Percentiles rank a stretch among this genome's conserved stretches.
phyloP scores from a whole-genome alignment of 805 yeast genomes.

The Cyberlindnera americana region DNA sequence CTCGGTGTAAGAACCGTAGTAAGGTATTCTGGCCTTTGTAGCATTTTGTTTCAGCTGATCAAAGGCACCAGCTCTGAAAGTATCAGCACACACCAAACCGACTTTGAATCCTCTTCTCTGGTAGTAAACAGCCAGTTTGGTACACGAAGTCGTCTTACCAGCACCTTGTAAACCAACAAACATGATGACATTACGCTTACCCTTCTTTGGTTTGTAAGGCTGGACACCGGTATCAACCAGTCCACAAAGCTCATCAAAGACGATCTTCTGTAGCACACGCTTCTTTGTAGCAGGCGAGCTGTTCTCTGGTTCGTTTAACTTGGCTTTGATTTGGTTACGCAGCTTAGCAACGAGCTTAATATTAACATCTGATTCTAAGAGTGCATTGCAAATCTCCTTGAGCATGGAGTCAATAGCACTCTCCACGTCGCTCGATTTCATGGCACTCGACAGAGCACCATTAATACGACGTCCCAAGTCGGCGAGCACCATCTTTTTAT shows the following conservation, averaged over 20 bases:
- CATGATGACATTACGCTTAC: slow-evolving; percentile 80
- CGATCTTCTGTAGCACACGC: slow-evolving; percentile 81
- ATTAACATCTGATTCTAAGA: slow-evolving; percentile 92
- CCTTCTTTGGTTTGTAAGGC: slow-evolving; percentile 83
- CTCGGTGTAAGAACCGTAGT: slow-evolving; percentile 91
- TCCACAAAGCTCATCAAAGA: slow-evolving; percentile 86
- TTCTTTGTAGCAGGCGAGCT: slow-evolving; percentile 59
- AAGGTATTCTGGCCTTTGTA: slow-evolving; percentile 90
- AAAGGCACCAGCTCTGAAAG: slow-evolving; percentile 99
- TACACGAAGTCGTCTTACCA: slow-evolving; percentile 97
- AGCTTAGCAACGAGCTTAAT: slow-evolving; percentile 75
- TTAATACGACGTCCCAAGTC: slow-evolving; percentile 77
- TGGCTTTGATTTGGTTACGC: slow-evolving; percentile 64
- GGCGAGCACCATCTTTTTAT: slow-evolving; percentile 61
- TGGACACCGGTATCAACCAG: slow-evolving; percentile 67
- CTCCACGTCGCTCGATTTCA: slow-evolving; percentile 55
- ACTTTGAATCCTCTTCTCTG: slow-evolving; percentile 91
- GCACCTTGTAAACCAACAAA: slow-evolving; percentile 98
- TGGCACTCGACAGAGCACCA: slow-evolving; percentile 63
- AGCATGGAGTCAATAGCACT: slow-evolving; percentile 65
- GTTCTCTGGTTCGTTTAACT: slow-evolving; percentile 50
- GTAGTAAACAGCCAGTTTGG: slow-evolving; percentile 92
- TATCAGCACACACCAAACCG: slow-evolving; percentile 97
- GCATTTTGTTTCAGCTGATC: slow-evolving; percentile 98
- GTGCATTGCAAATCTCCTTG: slow-evolving; percentile 86